A percentile compares a stretch with the other conserved stretches of the same genome.
Conservation (phyloP, 2,329 filamentous ascomycete genomes). For the Paramyrothecium sp. region DNA sequence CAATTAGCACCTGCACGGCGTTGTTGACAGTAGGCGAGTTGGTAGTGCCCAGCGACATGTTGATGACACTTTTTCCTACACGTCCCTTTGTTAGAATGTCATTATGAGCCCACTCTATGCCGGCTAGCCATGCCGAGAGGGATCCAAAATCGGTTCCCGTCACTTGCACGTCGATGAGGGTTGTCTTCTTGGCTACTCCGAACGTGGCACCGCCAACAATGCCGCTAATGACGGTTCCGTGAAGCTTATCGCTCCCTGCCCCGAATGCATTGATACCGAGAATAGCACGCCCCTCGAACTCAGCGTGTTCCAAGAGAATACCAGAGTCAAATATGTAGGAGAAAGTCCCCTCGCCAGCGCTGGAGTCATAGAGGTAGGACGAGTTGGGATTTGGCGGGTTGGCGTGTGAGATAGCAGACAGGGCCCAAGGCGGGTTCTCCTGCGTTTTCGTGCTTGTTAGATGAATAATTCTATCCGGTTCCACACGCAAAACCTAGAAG, state of each 20-base stretch:
- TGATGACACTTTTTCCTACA: slow-evolving; percentile 30
- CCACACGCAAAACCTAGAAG: not conserved
- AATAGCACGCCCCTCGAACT: slow-evolving; percentile 40
- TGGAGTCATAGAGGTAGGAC: slow-evolving; percentile 30
- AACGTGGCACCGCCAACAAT: slow-evolving; percentile 31
- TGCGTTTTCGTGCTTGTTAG: not conserved
- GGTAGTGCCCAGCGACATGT: slow-evolving; percentile 39
- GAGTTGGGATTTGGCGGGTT: slow-evolving; percentile 1
- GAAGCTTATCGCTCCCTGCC: slow-evolving; percentile 5
- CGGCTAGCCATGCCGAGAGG: slow-evolving; percentile 33
- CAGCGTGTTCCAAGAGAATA: slow-evolving; percentile 27
- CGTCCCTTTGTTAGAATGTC: slow-evolving; percentile 28
- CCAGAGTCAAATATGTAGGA: slow-evolving; percentile 44
- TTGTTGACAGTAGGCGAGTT: not conserved
- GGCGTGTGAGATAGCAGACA: not conserved
- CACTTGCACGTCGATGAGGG: slow-evolving; percentile 30
- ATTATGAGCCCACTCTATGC: slow-evolving; percentile 38
- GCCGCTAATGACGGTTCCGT: slow-evolving; percentile 36
- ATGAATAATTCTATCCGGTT: not conserved
- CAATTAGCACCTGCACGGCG: not conserved
- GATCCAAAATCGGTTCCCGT: slow-evolving; percentile 5
- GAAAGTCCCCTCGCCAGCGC: slow-evolving; percentile 33
- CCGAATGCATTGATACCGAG: slow-evolving; percentile 29
- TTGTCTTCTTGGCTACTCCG: slow-evolving; percentile 37
- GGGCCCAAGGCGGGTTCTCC: not conserved